Evolutionary conservation across 2,329 filamentous ascomycete species (phyloP).

Genomic region (Pseudocercospora cruenta): DNA sequence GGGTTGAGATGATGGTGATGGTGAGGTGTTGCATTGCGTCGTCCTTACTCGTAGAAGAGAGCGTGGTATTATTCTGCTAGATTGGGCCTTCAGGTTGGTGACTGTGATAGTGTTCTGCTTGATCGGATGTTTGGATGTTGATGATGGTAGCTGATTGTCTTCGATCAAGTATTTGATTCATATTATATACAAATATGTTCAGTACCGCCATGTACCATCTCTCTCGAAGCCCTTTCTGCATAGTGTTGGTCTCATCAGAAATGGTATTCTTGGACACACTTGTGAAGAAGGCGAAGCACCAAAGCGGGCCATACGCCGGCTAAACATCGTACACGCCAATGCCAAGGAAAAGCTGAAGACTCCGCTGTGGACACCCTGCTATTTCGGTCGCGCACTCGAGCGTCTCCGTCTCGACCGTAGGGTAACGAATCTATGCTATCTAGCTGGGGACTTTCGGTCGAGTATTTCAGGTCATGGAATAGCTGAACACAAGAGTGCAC

Average conservation of each 20-base stretch:
- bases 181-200: not conserved
- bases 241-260: not conserved
- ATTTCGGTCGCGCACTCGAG: not conserved
- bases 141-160: not conserved
- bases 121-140: not conserved
- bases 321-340: not conserved
- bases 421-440: no score
- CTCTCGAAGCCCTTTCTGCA: not conserved
- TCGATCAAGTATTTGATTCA: not conserved
- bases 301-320: not conserved
- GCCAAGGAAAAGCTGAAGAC: not conserved
- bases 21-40: not conserved
- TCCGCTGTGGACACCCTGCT: not conserved
- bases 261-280: not conserved
- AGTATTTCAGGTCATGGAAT: no score
- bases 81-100: no score
- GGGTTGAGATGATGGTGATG: not conserved
- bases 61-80: no score
- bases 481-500: no score
- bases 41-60: no score
- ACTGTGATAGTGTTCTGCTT: not conserved
- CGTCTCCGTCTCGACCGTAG: no score
- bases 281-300: not conserved
- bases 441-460: no score
- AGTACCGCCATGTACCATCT: not conserved